phyloP scores from a whole-genome alignment of 169 alveolate genomes.

The Plasmodium relictum region DNA sequence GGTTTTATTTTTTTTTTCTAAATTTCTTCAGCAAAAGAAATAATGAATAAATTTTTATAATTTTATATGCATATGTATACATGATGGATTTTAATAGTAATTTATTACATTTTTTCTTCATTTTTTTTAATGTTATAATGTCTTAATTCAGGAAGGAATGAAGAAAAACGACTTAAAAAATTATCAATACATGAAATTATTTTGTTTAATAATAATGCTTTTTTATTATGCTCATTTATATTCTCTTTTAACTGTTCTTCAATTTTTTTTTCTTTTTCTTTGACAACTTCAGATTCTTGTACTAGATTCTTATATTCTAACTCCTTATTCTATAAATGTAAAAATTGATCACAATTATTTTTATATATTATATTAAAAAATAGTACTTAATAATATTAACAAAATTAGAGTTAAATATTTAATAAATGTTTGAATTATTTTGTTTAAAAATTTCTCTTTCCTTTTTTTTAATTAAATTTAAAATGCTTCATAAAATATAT shows the following conservation, averaged over 20 bases:
- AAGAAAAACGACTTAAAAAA: conserved; percentile 60
- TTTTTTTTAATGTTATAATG: conserved; percentile 69
- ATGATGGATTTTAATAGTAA: background rate
- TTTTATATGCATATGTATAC: background rate
- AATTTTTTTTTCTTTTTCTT: conserved; percentile 55
- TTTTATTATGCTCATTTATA: conserved; percentile 68
- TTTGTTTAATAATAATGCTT: conserved; percentile 38
- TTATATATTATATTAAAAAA: background rate
- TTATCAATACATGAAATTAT: conserved; percentile 69
- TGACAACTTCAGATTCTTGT: conserved; percentile 31
- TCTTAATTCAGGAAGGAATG: conserved; percentile 68
- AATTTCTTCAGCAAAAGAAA: conserved; percentile 7
- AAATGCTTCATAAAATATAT: no score
- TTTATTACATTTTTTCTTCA: conserved; percentile 43
- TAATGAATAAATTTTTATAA: background rate
- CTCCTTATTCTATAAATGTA: conserved; percentile 45
- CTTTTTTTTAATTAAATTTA: no score
- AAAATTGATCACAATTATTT: no score
- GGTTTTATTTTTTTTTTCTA: conserved; percentile 59
- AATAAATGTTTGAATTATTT: background rate
- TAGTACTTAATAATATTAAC: background rate
- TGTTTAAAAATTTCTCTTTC: no score
- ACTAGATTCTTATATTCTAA: conserved; percentile 35
- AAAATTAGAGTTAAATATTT: background rate
- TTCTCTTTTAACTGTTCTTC: conserved; percentile 52